Evolutionary conservation across 1,139 yeast genomes (phyloP).

Genomic region (Debaryomyces sp.): DNA sequence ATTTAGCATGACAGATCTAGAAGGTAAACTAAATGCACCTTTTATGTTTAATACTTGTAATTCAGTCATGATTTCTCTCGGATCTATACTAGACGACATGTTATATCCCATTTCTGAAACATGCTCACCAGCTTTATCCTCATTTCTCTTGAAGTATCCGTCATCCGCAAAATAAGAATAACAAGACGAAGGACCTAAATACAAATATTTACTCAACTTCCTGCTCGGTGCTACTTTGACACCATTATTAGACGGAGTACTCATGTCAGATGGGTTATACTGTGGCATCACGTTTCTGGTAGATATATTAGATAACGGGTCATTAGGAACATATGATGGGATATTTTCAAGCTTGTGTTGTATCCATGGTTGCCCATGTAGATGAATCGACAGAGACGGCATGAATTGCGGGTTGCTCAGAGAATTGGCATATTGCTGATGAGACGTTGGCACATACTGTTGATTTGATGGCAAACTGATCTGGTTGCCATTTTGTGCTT

Average conservation of each 20-base stretch:
- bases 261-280: conserved; percentile 3
- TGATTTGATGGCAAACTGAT: background rate
- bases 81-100: conserved; percentile 8
- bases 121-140: conserved; percentile 2
- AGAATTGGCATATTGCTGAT: background rate
- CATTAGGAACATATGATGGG: conserved; percentile 8
- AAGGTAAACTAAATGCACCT: conserved; percentile 16
- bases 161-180: conserved; percentile 11
- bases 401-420: background rate
- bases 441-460: background rate
- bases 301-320: conserved; percentile 12
- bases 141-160: background rate
- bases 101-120: conserved; percentile 2
- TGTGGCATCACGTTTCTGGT: conserved; percentile 9
- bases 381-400: background rate
- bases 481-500: background rate
- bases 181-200: conserved; percentile 15
- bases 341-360: background rate
- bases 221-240: conserved; percentile 5
- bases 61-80: conserved; percentile 15
- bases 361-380: background rate
- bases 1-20: conserved; percentile 11
- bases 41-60: conserved; percentile 15
- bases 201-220: conserved; percentile 8
- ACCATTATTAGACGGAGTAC: conserved; percentile 5